Conservation (phyloP, 805 yeast genomes). For the Candida jianshihensis region DNA sequence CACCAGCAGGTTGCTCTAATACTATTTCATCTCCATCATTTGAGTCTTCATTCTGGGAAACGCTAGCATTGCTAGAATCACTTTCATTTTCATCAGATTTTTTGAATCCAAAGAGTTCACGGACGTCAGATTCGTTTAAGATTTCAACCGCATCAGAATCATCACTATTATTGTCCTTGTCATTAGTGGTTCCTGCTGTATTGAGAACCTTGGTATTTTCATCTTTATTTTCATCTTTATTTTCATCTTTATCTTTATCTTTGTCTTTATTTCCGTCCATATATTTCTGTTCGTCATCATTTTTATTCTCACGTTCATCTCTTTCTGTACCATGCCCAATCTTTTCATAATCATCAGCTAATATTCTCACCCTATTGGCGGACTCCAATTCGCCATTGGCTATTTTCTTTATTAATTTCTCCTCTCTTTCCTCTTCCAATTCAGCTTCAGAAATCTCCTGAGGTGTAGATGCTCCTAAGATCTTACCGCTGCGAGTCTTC, state of each 20-base stretch:
- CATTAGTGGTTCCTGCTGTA: too few species aligned
- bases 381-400: slow-evolving; percentile 14
- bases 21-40: background rate
- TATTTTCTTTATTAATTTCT: slow-evolving; percentile 13
- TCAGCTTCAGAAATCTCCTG: slow-evolving; percentile 18
- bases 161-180: too few species aligned
- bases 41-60: background rate
- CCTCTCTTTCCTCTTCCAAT: slow-evolving; percentile 14
- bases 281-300: background rate
- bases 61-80: background rate
- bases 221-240: slow-evolving; percentile 4
- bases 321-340: slow-evolving; percentile 6
- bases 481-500: slow-evolving; percentile 25
- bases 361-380: slow-evolving; percentile 3
- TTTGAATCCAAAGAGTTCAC: too few species aligned
- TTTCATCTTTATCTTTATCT: slow-evolving; percentile 3
- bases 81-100: background rate
- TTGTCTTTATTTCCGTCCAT: background rate
- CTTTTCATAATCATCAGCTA: slow-evolving; percentile 11
- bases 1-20: background rate
- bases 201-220: too few species aligned
- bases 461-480: slow-evolving; percentile 23
- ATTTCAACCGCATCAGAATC: background rate
- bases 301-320: background rate
- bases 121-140: background rate